Evolutionary conservation across 768 basidiomycete species (phyloP).

Genomic region (Gymnopilus junonius): DNA sequence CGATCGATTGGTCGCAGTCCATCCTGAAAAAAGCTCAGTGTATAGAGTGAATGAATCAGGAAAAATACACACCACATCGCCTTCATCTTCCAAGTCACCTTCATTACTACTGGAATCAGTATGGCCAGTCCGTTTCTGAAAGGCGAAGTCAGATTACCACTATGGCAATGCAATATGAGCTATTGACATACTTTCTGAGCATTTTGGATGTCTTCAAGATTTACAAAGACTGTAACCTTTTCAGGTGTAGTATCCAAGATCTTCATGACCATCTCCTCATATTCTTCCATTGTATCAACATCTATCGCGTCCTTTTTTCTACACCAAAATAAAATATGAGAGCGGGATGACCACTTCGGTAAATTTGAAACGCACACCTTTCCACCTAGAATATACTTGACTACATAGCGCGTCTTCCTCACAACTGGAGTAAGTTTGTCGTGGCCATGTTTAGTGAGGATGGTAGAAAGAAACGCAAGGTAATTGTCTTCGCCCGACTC

Average conservation of each 20-base stretch:
- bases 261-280: conserved; percentile 10
- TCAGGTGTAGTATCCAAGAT: conserved; percentile 6
- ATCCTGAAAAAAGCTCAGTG: not conserved
- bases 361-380: conserved; percentile 5
- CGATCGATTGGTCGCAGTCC: not conserved
- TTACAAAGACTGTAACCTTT: conserved; percentile 17
- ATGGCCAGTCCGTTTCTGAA: not conserved
- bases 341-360: not conserved
- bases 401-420: not conserved
- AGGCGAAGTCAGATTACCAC: not conserved
- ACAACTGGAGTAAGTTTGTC: conserved; percentile 8
- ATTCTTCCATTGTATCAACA: conserved; percentile 18
- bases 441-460: conserved; percentile 9
- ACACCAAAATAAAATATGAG: not conserved
- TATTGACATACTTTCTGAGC: conserved; percentile 2
- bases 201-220: conserved; percentile 17
- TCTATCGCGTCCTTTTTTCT: conserved; percentile 26
- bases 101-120: not conserved
- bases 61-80: not conserved
- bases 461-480: conserved; percentile 8
- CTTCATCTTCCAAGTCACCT: not conserved
- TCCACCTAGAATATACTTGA: not conserved
- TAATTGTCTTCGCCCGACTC: not conserved
- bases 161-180: not conserved
- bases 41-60: not conserved